Evolutionary conservation across 805 yeast species (phyloP).

Genomic region (Limtongia smithiae): DNA sequence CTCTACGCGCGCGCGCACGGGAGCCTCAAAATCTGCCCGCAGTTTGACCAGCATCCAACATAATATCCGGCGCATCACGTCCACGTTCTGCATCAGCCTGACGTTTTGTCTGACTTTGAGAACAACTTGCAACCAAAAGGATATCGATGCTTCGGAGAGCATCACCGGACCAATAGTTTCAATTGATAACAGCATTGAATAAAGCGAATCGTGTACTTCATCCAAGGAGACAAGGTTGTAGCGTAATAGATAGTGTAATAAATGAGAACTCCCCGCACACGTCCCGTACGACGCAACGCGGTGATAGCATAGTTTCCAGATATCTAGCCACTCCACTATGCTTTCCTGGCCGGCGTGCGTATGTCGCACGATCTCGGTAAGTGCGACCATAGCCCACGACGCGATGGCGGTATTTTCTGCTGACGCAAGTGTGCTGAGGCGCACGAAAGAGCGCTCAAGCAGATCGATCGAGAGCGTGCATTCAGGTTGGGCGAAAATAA

Average conservation of each 20-base stretch:
- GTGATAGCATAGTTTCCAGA: constrained; percentile 11
- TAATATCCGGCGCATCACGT: background rate
- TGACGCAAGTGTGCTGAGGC: background rate
- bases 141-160: constrained; percentile 11
- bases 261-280: constrained; percentile 12
- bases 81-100: background rate
- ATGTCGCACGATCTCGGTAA: constrained; percentile 2
- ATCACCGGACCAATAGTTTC: constrained; percentile 12
- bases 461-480: background rate
- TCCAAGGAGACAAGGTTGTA: background rate
- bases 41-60: too few relatives aligned
- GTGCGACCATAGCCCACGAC: constrained; percentile 22
- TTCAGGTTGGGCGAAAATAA: background rate
- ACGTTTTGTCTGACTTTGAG: background rate
- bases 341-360: background rate
- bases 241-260: constrained; percentile 8
- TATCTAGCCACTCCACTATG: constrained; percentile 8
- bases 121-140: background rate
- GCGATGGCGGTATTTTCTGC: constrained; percentile 9
- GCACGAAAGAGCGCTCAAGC: background rate
- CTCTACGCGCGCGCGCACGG: too few relatives aligned
- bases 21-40: too few relatives aligned
- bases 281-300: constrained; percentile 8
- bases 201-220: background rate
- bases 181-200: constrained; percentile 4